phyloP scores from a whole-genome alignment of 1,284 basidiomycete species.

The Heterobasidion parviporum region DNA sequence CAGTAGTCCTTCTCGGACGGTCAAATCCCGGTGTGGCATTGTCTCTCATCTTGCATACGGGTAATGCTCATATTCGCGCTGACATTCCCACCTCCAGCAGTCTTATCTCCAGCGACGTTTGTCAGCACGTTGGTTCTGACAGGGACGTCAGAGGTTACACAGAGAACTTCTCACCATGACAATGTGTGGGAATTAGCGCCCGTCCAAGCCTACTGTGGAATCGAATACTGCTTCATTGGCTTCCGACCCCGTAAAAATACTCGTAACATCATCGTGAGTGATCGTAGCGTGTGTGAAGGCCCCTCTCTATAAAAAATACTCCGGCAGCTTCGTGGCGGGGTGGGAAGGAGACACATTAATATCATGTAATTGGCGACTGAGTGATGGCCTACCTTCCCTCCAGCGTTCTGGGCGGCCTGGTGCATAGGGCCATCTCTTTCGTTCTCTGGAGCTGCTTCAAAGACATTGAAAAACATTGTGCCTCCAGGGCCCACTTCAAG shows the following conservation, averaged over 20 bases:
- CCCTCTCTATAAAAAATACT: conserved; percentile 33
- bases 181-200: background rate
- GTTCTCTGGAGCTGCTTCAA: conserved; percentile 98
- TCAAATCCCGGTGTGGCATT: background rate
- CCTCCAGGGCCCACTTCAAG: conserved; percentile 92
- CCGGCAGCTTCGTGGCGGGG: conserved; percentile 40
- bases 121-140: background rate
- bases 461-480: conserved; percentile 93
- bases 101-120: background rate
- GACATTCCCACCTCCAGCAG: background rate
- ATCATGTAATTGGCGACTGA: background rate
- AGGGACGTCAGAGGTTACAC: background rate
- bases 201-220: background rate
- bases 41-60: too few relatives aligned
- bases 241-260: background rate
- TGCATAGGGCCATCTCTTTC: conserved; percentile 78
- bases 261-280: background rate
- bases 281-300: background rate
- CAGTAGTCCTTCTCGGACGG: background rate
- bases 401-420: conserved; percentile 59
- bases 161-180: background rate
- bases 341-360: background rate
- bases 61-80: background rate
- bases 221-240: background rate
- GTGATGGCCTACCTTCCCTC: conserved; percentile 48